Percentiles rank a stretch among this genome's conserved stretches.
These are phyloP conservation scores for Cucurbitaria berberidis DNA, from an alignment of 2,329 filamentous ascomycete species.

Conservation along the genomic window DNA sequence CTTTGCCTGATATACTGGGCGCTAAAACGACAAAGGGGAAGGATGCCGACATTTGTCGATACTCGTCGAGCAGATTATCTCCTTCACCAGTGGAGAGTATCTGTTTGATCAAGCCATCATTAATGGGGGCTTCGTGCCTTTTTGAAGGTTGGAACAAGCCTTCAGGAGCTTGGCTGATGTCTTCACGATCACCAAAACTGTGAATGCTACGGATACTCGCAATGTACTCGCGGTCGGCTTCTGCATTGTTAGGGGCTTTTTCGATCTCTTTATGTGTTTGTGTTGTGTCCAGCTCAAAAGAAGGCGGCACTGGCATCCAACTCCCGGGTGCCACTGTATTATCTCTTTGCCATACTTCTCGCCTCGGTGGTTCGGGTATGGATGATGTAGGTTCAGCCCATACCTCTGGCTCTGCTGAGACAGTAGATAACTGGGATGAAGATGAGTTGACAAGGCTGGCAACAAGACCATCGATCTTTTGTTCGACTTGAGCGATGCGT, in stretches of 20 bases:
- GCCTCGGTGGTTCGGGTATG: neutral
- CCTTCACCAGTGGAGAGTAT: conserved; percentile 34
- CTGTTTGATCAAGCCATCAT: conserved; percentile 24
- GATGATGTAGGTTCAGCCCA: neutral
- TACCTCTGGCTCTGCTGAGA: neutral
- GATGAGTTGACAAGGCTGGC: conserved; percentile 34
- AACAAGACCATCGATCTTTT: conserved; percentile 45
- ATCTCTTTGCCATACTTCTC: conserved; percentile 2
- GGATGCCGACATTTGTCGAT: conserved; percentile 34
- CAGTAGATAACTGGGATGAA: neutral
- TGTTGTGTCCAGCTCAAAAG: conserved; percentile 23
- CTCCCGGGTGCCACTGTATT: conserved; percentile 27
- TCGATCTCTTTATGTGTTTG: conserved; percentile 11
- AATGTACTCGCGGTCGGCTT: conserved; percentile 30
- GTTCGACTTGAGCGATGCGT: conserved; percentile 45
- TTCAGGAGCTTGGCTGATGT: conserved; percentile 15
- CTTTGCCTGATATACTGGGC: conserved; percentile 12
- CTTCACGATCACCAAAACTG: conserved; percentile 25
- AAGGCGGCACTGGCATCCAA: conserved; percentile 35
- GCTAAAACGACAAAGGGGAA: conserved; percentile 42
- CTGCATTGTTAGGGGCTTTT: conserved; percentile 12
- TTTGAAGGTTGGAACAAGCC: conserved; percentile 22
- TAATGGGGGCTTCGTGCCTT: conserved; percentile 28
- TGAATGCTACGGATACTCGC: conserved; percentile 37
- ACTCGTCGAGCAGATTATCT: conserved; percentile 33